Evolutionary conservation across 306 rosid species (phyloP).

Genomic region (Acacia acuminata): DNA sequence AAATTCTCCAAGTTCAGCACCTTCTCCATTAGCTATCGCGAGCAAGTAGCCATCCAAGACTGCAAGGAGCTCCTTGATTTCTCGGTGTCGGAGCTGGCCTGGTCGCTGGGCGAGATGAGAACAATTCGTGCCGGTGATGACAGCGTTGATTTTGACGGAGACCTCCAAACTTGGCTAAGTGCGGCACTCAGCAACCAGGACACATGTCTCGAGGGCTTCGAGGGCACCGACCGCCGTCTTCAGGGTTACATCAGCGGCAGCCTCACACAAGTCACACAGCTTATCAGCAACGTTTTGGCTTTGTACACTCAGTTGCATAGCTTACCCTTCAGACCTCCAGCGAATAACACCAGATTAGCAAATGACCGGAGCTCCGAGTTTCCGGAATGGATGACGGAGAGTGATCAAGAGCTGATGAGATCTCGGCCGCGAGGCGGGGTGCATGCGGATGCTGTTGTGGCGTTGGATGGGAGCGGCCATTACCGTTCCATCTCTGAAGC

Average conservation of each 20-base stretch:
- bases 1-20: constrained; percentile 66
- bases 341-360: constrained; percentile 9
- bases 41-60: constrained; percentile 80
- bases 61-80: constrained; percentile 93
- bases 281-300: constrained; percentile 73
- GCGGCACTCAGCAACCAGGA: constrained; percentile 97
- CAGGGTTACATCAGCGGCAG: constrained; percentile 76
- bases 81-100: constrained; percentile 83
- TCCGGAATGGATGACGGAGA: constrained; percentile 75
- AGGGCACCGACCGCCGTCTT: constrained; percentile 79
- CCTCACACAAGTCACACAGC: constrained; percentile 78
- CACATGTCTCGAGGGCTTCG: constrained; percentile 95
- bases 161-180: constrained; percentile 89
- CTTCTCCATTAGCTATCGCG: constrained; percentile 65
- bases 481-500: constrained; percentile 77
- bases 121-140: constrained; percentile 54
- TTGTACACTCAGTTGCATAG: constrained; percentile 70
- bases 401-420: constrained; percentile 59
- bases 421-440: constrained; percentile 34
- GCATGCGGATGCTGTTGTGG: constrained; percentile 62
- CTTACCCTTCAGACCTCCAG: constrained; percentile 59
- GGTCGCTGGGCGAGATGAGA: constrained; percentile 81
- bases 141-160: constrained; percentile 51
- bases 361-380: constrained; percentile 29
- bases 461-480: constrained; percentile 80